A percentile compares a stretch with the other conserved stretches of the same genome.
Conservation (phyloP, 345 rosid genomes). For the Dovyalis caffra region DNA sequence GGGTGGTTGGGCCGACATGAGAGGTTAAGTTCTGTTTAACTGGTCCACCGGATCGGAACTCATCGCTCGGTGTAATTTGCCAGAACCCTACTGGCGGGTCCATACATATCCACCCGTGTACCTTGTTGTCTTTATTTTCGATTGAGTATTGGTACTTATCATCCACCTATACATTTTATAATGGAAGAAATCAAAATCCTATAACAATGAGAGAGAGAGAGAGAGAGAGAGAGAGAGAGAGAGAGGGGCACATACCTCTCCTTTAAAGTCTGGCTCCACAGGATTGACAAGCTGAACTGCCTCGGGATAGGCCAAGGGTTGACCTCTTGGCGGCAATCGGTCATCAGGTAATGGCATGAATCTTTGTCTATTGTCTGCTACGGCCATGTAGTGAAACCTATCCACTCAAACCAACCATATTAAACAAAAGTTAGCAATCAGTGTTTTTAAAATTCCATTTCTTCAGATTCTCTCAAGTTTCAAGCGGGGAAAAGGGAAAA, state of each 20-base stretch:
- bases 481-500: not conserved
- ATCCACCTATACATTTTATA: constrained; percentile 10
- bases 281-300: constrained; percentile 78
- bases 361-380: constrained; percentile 83
- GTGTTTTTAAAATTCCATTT: too few species aligned
- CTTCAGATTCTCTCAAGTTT: too few species aligned
- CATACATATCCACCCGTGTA: constrained; percentile 23
- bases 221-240: too few species aligned
- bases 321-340: constrained; percentile 57
- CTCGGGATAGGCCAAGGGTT: constrained; percentile 69
- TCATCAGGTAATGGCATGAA: constrained; percentile 92
- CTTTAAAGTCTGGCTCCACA: constrained; percentile 61
- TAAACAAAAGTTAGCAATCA: not conserved
- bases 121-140: constrained; percentile 20
- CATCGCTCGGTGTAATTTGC: constrained; percentile 25
- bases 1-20: constrained; percentile 24
- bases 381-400: constrained; percentile 89
- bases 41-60: constrained; percentile 24
- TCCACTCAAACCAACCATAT: not conserved
- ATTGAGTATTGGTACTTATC: constrained; percentile 28
- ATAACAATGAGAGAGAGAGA: not conserved
- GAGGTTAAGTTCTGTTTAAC: constrained; percentile 24
- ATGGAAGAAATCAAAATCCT: not conserved
- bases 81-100: constrained; percentile 25
- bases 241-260: constrained; percentile 46